A percentile compares a stretch with the other conserved stretches of the same genome.
Conservation (phyloP, 495 filamentous ascomycete species). For the Trichoderma orchidacearum region DNA sequence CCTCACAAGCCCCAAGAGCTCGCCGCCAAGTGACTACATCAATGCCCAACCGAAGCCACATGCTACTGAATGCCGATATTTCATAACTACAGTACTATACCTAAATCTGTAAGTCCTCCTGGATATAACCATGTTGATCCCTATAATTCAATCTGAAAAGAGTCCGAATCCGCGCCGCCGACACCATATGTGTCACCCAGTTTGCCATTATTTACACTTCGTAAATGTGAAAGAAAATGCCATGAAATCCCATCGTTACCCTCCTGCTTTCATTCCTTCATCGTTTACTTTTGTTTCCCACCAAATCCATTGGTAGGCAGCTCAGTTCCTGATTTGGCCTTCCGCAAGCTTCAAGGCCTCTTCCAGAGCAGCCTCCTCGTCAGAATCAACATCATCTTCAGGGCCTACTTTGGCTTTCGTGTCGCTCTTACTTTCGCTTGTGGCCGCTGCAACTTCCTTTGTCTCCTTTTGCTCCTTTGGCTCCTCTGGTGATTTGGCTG, state of each 20-base stretch:
- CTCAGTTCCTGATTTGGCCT: conserved; percentile 3
- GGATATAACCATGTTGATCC: no score
- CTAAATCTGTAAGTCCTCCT: no score
- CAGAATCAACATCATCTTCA: conserved; percentile 7
- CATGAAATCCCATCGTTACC: conserved; percentile 1
- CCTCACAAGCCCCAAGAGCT: no score
- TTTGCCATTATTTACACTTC: not conserved
- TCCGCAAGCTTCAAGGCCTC: conserved; percentile 5
- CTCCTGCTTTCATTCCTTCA: not conserved
- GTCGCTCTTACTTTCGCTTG: conserved; percentile 8
- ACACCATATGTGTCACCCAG: not conserved
- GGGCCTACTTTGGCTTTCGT: no score
- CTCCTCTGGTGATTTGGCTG: not conserved
- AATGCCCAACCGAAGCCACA: no score
- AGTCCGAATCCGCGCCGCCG: not conserved
- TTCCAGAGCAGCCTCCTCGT: conserved; percentile 7
- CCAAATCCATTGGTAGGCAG: not conserved
- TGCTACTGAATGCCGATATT: no score
- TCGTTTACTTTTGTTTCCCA: not conserved
- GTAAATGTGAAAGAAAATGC: not conserved
- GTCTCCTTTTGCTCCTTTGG: not conserved
- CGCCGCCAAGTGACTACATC: no score
- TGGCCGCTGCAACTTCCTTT: conserved; percentile 4
- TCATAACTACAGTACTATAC: no score
- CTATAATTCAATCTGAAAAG: not conserved